Base-by-base conservation (phyloP, 2,329 filamentous ascomycete species). In the Fusarium keratoplasticum region DNA sequence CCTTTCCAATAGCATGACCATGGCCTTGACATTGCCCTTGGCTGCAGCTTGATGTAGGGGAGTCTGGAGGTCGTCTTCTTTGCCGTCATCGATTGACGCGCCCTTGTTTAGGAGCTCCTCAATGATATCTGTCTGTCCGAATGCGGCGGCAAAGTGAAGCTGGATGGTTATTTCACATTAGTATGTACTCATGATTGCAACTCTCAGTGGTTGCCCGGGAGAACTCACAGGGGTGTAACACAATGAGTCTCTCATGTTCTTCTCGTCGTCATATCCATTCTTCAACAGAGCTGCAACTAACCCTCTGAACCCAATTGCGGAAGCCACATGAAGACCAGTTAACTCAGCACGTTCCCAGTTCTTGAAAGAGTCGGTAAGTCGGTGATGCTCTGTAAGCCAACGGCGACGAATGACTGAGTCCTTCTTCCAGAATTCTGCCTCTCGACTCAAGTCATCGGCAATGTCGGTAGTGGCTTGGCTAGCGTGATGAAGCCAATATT, bases 401-500 rank as follows among this genome's bases (percentile, higher is more conserved):
- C 81, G 82, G 16, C 79, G 79, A 9, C 84, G 78, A 11, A 84
- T 79, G 2, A 72, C 65, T 0, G 84, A 85, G 16, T 80, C 78
- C 0, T 69, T 71, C 33, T 80, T 78, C 84, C 84, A 86, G 61
- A 86, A 85, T 11, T 82, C 80, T 7, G 79, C 63, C 40, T 85
- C 83, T 9, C 77, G 55, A 62, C 82, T 84, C 2, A 85, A 71
- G 11, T 81, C 81, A 36, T 85, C 83, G 0, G 83, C 83, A n/a
- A 85, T 83, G 58, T 85, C 83, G 5, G 77, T 68, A 0, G 84
- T 85, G 20, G 84, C 83, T 58, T 84, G 83, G 47, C 82, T 82
- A 2, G 82, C 84, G 60, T 85, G 84, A 7, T 81, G 76, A 4
- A 85, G 75, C 84, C 84, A 85, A 38, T 85, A 72, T 57, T 83